Conservation (phyloP, 805 yeast species). For the Kodamaea leandrae region DNA sequence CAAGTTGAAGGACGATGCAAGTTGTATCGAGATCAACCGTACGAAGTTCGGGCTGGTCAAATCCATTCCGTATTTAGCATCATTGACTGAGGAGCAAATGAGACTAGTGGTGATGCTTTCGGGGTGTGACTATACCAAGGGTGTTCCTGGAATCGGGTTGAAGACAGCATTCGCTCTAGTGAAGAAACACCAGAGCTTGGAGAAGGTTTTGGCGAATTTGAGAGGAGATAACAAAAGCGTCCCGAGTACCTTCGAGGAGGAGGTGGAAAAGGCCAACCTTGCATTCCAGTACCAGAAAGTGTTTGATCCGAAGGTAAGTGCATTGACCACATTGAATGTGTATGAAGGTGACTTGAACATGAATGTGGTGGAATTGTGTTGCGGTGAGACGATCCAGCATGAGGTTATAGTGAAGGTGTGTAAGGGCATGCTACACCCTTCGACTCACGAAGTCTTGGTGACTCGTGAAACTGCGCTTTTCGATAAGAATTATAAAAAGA, state of each 20-base stretch:
- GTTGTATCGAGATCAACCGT: slow-evolving; percentile 66
- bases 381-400: slow-evolving; percentile 45
- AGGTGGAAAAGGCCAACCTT: slow-evolving; percentile 62
- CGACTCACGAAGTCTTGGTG: slow-evolving; percentile 44
- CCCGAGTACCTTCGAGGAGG: slow-evolving; percentile 57
- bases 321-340: slow-evolving; percentile 57
- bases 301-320: slow-evolving; percentile 56
- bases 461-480: slow-evolving; percentile 45
- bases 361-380: slow-evolving; percentile 42
- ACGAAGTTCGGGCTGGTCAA: slow-evolving; percentile 50
- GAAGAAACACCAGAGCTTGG: slow-evolving; percentile 47
- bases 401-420: slow-evolving; percentile 58
- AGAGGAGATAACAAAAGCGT: slow-evolving; percentile 59
- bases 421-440: slow-evolving; percentile 65
- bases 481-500: slow-evolving; percentile 5
- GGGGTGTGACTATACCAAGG: slow-evolving; percentile 96
- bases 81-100: slow-evolving; percentile 55
- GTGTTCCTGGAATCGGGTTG: slow-evolving; percentile 78
- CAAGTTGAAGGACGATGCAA: slow-evolving; percentile 73
- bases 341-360: slow-evolving; percentile 44
- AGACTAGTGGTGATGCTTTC: slow-evolving; percentile 79
- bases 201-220: slow-evolving; percentile 54
- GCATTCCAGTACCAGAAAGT: slow-evolving; percentile 88
- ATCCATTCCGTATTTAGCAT: slow-evolving; percentile 47
- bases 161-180: slow-evolving; percentile 69